Evolutionary conservation across 1,284 basidiomycete species (phyloP), one percentile per base, ranked within the genome.

Genomic region (Thecaphora frezii): DNA sequence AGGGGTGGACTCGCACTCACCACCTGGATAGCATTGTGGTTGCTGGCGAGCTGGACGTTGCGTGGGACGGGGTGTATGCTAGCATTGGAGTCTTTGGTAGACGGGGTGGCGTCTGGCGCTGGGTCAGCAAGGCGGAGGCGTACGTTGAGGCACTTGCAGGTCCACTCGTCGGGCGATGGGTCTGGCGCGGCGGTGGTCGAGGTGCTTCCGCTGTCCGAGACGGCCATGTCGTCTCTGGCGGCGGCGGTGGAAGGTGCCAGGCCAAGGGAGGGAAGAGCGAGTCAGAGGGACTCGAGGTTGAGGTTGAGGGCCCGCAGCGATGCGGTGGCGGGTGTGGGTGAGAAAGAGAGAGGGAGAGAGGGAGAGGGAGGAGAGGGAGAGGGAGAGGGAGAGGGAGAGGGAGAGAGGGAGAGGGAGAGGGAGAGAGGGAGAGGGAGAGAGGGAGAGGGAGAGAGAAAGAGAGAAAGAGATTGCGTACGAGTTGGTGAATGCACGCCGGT

Each of bases 101-200:
- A 30, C 22, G 18, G 22, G 26, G 3, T n/a, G 52, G 21, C 16
- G 45, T 25, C 10, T 43, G 41, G 23, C 46, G 10, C 2, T 52
- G 51, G 23, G 14, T 53, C 41, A 3, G 46, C 48, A 12, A 67
- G 43, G 2, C 46, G 46, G 7, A 67, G 56, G 13, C 60, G 65
- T 9, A 63, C 26, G 43, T 67, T 63, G 54, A 67, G 60, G 25
- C 59, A 67, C 13, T 54, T 57, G 41, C 60, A 67, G 3, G 59
- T 54, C 65, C 60, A 63, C 39, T 67, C 48, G 33, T 40, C 50
- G 42, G 48, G 46, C 25, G 59, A 10, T 7, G 8, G 5, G 9
- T 22, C 39, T 12, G 9, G 4, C 19, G 43, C 10, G 18, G 23
- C 12, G n/a, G 43, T 9, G 43, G 14, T 25, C 24, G 43, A 44